Evolutionary conservation across 2,329 filamentous ascomycete species (phyloP).

Genomic region (Aspergillus pseudonomiae): DNA sequence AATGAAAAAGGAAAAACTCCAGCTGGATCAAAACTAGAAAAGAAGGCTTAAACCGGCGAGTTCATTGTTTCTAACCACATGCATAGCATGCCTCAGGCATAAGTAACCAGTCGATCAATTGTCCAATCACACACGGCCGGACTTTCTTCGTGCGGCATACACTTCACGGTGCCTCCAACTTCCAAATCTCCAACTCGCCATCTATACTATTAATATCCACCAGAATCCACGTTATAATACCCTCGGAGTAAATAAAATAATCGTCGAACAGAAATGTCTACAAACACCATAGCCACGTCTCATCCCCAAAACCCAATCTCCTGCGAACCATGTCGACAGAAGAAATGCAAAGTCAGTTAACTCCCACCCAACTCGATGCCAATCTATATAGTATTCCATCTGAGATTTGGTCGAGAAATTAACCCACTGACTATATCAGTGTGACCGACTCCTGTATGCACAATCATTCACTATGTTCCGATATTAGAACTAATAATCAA

Average conservation of each 20-base stretch:
- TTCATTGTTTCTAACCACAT: neutral
- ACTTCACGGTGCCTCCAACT: neutral
- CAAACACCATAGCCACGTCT: neutral
- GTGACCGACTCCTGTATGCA: conserved; percentile 20
- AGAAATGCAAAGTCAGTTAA: conserved; percentile 22
- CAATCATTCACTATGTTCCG: neutral
- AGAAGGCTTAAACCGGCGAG: neutral
- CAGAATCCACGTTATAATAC: neutral
- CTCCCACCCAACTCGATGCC: neutral
- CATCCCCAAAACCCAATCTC: conserved; percentile 19
- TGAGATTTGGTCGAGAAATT: neutral
- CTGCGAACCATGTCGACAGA: conserved; percentile 23
- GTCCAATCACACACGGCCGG: neutral
- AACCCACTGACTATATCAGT: conserved; percentile 9
- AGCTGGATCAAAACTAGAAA: neutral
- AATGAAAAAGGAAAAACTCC: neutral
- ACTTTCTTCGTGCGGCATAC: neutral
- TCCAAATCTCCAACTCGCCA: neutral
- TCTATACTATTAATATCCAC: neutral
- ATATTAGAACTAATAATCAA: conserved; percentile 6
- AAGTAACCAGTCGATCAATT: neutral
- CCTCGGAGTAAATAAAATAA: neutral
- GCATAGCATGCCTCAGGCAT: neutral
- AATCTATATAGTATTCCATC: too few species aligned
- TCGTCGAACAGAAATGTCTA: neutral